Conservation (phyloP, 306 rosid species). For the Casuarina equisetifolia region DNA sequence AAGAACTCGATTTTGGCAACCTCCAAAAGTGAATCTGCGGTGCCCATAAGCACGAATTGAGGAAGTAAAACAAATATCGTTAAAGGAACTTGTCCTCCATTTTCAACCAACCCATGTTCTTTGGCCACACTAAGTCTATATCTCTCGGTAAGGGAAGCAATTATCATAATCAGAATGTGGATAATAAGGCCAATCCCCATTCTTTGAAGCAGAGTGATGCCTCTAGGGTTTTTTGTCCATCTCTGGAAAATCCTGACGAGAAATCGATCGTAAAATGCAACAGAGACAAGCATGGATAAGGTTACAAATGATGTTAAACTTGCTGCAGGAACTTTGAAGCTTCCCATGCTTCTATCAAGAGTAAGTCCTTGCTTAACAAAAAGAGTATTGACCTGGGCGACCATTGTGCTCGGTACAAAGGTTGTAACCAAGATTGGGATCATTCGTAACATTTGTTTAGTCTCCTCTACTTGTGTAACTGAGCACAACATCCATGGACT, state of each 20-base stretch:
- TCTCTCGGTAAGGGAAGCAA: slow-evolving; percentile 68
- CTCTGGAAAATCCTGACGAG: slow-evolving; percentile 65
- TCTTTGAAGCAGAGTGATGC: slow-evolving; percentile 87
- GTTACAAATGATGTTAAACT: slow-evolving; percentile 72
- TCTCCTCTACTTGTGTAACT: slow-evolving; percentile 85
- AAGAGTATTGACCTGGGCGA: slow-evolving; percentile 78
- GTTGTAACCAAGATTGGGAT: slow-evolving; percentile 62
- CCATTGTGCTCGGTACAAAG: slow-evolving; percentile 72
- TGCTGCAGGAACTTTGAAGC: slow-evolving; percentile 77
- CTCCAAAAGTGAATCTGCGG: slow-evolving; percentile 71
- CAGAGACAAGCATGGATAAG: slow-evolving; percentile 64
- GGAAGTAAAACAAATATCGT: slow-evolving; percentile 79
- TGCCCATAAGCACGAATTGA: slow-evolving; percentile 76
- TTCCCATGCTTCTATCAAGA: slow-evolving; percentile 59
- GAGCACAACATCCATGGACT: slow-evolving; percentile 53
- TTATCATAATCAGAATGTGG: slow-evolving; percentile 56
- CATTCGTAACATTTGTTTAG: slow-evolving; percentile 78
- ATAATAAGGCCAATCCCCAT: slow-evolving; percentile 74
- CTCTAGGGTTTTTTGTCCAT: slow-evolving; percentile 75
- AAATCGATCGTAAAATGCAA: slow-evolving; percentile 71
- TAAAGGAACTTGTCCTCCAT: slow-evolving; percentile 61
- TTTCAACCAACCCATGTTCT: slow-evolving; percentile 34
- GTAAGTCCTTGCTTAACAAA: slow-evolving; percentile 94
- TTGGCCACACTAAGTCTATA: slow-evolving; percentile 61
- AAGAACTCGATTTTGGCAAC: slow-evolving; percentile 84